phyloP scores from a whole-genome alignment of 768 basidiomycete species.

The Boletus sp. region DNA sequence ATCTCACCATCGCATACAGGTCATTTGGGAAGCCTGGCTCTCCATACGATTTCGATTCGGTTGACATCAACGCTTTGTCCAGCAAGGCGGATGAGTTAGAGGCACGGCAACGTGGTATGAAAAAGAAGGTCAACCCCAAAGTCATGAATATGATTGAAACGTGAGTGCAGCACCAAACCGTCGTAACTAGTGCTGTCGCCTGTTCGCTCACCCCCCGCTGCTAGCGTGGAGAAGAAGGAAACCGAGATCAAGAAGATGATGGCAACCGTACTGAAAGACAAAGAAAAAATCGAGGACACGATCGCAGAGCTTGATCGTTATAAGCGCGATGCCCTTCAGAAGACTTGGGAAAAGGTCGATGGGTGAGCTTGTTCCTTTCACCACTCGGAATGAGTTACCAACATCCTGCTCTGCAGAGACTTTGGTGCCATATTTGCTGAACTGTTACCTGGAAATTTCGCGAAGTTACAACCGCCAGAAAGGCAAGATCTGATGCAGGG shows the following conservation, averaged over 20 bases:
- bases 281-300: conserved; percentile 91
- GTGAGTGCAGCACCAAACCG: conserved; percentile 42
- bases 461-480: conserved; percentile 91
- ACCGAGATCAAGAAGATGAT: conserved; percentile 84
- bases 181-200: not conserved
- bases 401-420: conserved; percentile 52
- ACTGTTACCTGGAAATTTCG: conserved; percentile 92
- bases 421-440: conserved; percentile 97
- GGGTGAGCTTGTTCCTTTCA: conserved; percentile 47
- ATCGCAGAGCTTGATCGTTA: conserved; percentile 91
- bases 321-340: conserved; percentile 89
- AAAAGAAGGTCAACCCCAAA: conserved; percentile 94
- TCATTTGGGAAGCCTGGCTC: conserved; percentile 81
- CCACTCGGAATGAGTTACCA: not conserved
- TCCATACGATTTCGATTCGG: conserved; percentile 73
- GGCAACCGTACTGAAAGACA: conserved; percentile 84
- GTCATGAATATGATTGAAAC: conserved; percentile 95
- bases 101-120: conserved; percentile 77
- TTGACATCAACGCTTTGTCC: conserved; percentile 58
- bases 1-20: conserved; percentile 38
- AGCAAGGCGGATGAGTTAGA: conserved; percentile 74
- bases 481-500: conserved; percentile 92
- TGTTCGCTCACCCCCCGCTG: not conserved
- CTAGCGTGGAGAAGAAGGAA: conserved; percentile 93
- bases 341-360: conserved; percentile 96